Conservation (phyloP, 805 yeast species). For the Candida sanyiensis region DNA sequence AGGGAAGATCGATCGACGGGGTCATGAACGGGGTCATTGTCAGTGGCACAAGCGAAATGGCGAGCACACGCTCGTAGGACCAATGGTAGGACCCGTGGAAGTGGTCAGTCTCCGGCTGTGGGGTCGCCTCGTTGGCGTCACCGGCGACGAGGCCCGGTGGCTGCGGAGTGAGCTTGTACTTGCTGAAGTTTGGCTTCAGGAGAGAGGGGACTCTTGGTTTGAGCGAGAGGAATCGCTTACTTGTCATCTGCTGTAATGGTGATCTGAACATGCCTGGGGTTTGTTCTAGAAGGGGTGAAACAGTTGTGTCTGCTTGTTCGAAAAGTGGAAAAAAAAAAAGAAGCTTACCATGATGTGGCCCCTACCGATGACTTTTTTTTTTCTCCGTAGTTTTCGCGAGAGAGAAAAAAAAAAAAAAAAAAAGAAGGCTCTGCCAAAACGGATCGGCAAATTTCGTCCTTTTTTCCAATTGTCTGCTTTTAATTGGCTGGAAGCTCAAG, state of each 20-base stretch:
- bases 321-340: neutral
- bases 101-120: slow-evolving; percentile 49
- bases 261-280: slow-evolving; percentile 1
- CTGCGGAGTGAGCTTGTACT: slow-evolving; percentile 48
- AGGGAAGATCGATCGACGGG: slow-evolving; percentile 37
- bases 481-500: slow-evolving; percentile 14
- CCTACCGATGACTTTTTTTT: slow-evolving; percentile 1
- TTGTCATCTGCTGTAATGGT: slow-evolving; percentile 4
- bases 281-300: neutral
- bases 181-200: slow-evolving; percentile 26
- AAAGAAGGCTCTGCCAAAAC: too few species aligned
- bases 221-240: slow-evolving; percentile 3
- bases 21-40: slow-evolving; percentile 54
- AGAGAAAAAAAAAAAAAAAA: too few species aligned
- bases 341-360: neutral
- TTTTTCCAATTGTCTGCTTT: slow-evolving; percentile 20
- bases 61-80: slow-evolving; percentile 60
- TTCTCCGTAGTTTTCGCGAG: too few species aligned
- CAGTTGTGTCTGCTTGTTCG: neutral
- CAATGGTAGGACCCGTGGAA: slow-evolving; percentile 70
- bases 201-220: slow-evolving; percentile 11
- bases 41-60: slow-evolving; percentile 59
- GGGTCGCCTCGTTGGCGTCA: slow-evolving; percentile 65
- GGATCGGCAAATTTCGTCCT: slow-evolving; percentile 3
- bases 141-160: slow-evolving; percentile 74